Conservation (phyloP, 139 green algal species). For the Prasinococcaceae sp. region DNA sequence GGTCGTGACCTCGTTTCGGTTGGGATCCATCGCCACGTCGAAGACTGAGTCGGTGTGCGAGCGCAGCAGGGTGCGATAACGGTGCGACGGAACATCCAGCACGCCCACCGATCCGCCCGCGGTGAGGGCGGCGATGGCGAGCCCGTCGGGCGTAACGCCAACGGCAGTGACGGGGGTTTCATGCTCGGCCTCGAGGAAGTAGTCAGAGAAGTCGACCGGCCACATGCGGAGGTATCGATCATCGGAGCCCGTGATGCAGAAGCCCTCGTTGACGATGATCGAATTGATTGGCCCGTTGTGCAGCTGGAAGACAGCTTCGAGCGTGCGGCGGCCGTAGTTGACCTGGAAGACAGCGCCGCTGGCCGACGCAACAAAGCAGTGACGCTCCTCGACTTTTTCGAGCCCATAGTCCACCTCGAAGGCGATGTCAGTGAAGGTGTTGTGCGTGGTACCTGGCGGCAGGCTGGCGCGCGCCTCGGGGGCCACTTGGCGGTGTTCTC, state of each 20-base stretch:
- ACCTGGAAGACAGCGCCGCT: conserved; percentile 46
- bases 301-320: conserved; percentile 56
- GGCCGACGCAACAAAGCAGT: conserved; percentile 39
- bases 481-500: conserved; percentile 6
- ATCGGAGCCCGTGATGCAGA: conserved; percentile 47
- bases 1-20: conserved; percentile 6
- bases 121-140: conserved; percentile 44
- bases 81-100: conserved; percentile 48
- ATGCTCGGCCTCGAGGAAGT: conserved; percentile 57
- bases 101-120: conserved; percentile 47
- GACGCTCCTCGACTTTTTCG: conserved; percentile 17
- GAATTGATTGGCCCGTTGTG: conserved; percentile 51
- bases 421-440: conserved; percentile 67
- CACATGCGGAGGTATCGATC: conserved; percentile 51
- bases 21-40: conserved; percentile 32
- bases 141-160: conserved; percentile 37
- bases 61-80: conserved; percentile 48
- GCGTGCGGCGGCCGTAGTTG: conserved; percentile 33
- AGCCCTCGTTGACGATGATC: conserved; percentile 39
- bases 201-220: conserved; percentile 59
- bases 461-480: conserved; percentile 7
- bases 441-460: too few species aligned
- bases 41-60: conserved; percentile 47
- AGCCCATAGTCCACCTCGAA: conserved; percentile 38
- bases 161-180: conserved; percentile 48